Evolutionary conservation across 2,329 filamentous ascomycete species (phyloP), one percentile per base, ranked within the genome.

Genomic region (Drechslera avenae): DNA sequence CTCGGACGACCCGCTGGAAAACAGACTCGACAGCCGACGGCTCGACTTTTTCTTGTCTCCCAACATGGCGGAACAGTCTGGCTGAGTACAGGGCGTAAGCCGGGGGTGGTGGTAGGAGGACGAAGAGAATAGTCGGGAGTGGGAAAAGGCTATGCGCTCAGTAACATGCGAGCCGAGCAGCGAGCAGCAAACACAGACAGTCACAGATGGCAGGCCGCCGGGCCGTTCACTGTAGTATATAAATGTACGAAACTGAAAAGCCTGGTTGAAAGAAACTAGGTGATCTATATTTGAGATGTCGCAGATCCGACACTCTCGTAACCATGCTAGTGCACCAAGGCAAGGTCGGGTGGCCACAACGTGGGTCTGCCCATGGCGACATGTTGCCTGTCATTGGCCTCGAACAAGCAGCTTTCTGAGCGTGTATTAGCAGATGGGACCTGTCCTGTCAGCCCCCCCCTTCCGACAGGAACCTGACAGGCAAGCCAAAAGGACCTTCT

Each of bases 1-100:
- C 17, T 63, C 62, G 39, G 60, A 57, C 10, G 63, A 63, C 13
- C 59, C 59, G 33, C 60, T 44, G 10, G 63, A 69, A 50, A 73
- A 70, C 23, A 73, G 49, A 35, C 69, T 70, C 43, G 69, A 73
- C 46, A 73, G 63, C 53, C 71, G 55, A 39, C 59, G 59, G 56
- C 56, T 64, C n/a, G 68, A 60, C 42, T 64, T 65, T 57, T 69
- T 72, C 59, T 66, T 69, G 46, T 66, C 59, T 31, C 55, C 56
- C 60, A 67, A 39, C 55, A 63, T 63, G 49, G 52, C 37, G 44
- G 50, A 10, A 30, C 30, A 10, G 47, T 37, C 32, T 37, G 39
- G 42, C 19, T 32, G 23, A 21, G 28, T 34, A 23, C 28, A 39
- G 44, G 34, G 45, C 45, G 32, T 19, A 32, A 14, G 16, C n/a